These are phyloP conservation scores for Barnettozyma siamensis DNA, from an alignment of 805 yeast genomes.

Conservation along the genomic window DNA sequence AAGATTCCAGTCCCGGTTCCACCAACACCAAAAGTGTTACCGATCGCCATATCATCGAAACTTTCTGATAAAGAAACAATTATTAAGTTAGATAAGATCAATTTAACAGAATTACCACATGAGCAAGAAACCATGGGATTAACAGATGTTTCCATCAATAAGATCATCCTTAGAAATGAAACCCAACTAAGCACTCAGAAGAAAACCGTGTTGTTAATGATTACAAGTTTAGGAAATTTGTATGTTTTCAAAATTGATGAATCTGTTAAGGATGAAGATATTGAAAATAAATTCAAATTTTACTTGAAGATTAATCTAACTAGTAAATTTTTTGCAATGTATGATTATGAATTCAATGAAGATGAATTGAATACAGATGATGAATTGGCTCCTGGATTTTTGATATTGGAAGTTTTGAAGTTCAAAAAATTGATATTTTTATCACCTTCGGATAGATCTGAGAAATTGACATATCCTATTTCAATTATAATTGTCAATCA, in stretches of 20 bases:
- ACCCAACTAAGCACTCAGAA: conserved; percentile 16
- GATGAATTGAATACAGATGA: conserved; percentile 15
- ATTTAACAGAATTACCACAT: conserved; percentile 16
- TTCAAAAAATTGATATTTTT: conserved; percentile 55
- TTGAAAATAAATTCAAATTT: conserved; percentile 7
- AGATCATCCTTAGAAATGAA: conserved; percentile 25
- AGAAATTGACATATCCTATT: neutral
- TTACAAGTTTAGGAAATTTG: conserved; percentile 31
- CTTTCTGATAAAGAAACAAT: conserved; percentile 13
- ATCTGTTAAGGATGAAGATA: conserved; percentile 13
- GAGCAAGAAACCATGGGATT: conserved; percentile 11
- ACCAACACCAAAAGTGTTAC: conserved; percentile 19
- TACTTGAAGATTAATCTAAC: conserved; percentile 38
- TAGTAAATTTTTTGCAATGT: conserved; percentile 60
- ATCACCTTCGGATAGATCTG: conserved; percentile 27
- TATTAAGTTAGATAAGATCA: conserved; percentile 23
- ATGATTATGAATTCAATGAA: conserved; percentile 73
- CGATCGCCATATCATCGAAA: conserved; percentile 21
- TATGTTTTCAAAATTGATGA: conserved; percentile 22
- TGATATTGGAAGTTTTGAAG: conserved; percentile 56
- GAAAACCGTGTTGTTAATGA: conserved; percentile 25
- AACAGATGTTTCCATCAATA: conserved; percentile 28
- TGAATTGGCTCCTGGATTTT: conserved; percentile 45
- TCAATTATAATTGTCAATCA: conserved; percentile 31
- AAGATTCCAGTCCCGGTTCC: neutral